Evolutionary conservation across 148 eudicot species (phyloP), one percentile per base, ranked within the genome.

Genomic region (Vaccinium darrowii): DNA sequence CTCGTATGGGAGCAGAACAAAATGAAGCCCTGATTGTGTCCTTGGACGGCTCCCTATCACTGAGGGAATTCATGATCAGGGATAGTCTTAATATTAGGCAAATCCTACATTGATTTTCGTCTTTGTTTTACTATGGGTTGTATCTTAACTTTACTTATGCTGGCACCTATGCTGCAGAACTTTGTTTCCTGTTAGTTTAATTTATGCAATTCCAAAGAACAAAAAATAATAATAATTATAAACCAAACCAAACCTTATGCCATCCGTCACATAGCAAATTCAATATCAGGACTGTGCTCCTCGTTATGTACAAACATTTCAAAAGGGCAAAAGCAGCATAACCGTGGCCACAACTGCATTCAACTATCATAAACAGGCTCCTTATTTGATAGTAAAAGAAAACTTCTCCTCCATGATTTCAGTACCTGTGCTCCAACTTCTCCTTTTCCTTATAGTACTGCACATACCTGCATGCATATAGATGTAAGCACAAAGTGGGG

Each of bases 381-480:
- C 30, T 86, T 60, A 76, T 8, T 65, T 3, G 60, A 62, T 15
- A 76, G 30, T 8, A 19, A 52, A 0, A 49, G 36, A 27, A 85
- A 75, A 15, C 5, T 57, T 16, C 80, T 53, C 80, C 27, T 30
- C 53, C 39, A 25, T 57, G 52, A 47, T 84, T 84, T 92, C 88
- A 92, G 87, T 86, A 93, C 83, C 98, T 92, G 84, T 94, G 98
- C 11, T 76, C 78, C 83, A 91, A 75, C 84, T 95, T 95, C 90
- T 95, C 98, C 85, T 87, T 86, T 84, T 94, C 96, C 88, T 81
- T 84, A 87, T 90, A 94, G 84, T 90, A 83, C 75, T 91, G 82
- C 57, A 90, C 98, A 73, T 95, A 91, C 84, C 91, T 90, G 83
- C 83, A 80, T 8, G 47, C 77, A 85, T 3, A 43, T 11, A 80